phyloP scores from a whole-genome alignment of 495 filamentous ascomycete species.

The Talaromyces adpressus region DNA sequence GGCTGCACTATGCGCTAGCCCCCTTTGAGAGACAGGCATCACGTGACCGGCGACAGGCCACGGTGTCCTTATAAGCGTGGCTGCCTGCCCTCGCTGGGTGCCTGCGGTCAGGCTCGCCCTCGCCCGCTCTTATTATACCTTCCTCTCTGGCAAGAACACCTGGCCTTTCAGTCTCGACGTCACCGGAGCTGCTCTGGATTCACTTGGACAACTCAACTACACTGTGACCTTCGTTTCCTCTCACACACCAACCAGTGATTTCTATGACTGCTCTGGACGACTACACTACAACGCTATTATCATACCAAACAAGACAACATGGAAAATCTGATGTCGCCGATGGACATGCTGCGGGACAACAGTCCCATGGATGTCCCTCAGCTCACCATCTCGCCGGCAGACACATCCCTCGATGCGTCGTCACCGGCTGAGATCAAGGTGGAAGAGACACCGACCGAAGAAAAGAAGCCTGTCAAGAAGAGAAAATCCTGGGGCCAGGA shows the following conservation, averaged over 20 bases:
- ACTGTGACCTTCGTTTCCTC: neutral
- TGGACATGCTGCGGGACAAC: slow-evolving; percentile 26
- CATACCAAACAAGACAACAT: too few species aligned
- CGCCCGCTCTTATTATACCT: neutral
- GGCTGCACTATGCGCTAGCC: neutral
- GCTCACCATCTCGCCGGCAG: slow-evolving; percentile 44
- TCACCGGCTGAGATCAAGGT: slow-evolving; percentile 16
- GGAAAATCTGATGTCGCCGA: slow-evolving; percentile 29
- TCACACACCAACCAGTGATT: neutral
- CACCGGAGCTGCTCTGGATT: slow-evolving; percentile 4
- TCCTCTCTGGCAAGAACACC: slow-evolving; percentile 12
- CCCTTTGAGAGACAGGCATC: neutral
- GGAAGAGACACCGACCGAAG: slow-evolving; percentile 31
- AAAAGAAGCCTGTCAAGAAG: slow-evolving; percentile 88
- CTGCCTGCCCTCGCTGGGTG: slow-evolving; percentile 9
- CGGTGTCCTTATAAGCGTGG: slow-evolving; percentile 34
- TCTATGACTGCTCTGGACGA: slow-evolving; percentile 7
- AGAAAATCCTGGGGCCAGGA: slow-evolving; percentile 98
- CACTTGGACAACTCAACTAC: neutral
- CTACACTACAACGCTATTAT: too few species aligned
- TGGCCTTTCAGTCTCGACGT: slow-evolving; percentile 26
- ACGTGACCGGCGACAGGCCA: slow-evolving; percentile 20
- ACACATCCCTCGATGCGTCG: slow-evolving; percentile 29
- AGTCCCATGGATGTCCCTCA: slow-evolving; percentile 30
- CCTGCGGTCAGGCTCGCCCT: neutral